Evolutionary conservation across 2,329 filamentous ascomycete species (phyloP).

Genomic region (Claviceps sorghi): DNA sequence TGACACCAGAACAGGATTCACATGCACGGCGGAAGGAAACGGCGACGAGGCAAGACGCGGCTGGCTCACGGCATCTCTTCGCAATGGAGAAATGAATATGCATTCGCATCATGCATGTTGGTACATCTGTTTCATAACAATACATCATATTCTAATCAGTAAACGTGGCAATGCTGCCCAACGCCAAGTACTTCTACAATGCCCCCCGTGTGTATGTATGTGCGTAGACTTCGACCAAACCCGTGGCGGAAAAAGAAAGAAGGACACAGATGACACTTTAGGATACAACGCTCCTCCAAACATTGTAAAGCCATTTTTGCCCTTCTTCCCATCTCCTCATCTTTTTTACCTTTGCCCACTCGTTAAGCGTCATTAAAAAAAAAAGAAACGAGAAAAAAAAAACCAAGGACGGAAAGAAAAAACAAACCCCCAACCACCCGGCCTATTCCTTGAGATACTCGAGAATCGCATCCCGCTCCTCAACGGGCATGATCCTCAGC

Average conservation of each 20-base stretch:
- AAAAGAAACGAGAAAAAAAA: neutral
- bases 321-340: neutral
- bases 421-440: neutral
- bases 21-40: too few species aligned
- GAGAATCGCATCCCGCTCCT: conserved; percentile 74
- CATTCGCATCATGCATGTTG: too few species aligned
- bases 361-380: neutral
- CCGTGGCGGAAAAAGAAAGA: neutral
- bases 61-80: too few species aligned
- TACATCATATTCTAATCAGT: conserved; percentile 1
- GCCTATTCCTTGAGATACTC: conserved; percentile 35
- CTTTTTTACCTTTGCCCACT: too few species aligned
- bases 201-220: neutral
- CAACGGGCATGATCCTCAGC: conserved; percentile 71
- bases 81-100: too few species aligned
- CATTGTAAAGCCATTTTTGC: neutral
- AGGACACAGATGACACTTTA: neutral
- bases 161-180: conserved; percentile 1
- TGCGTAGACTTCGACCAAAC: neutral
- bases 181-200: conserved; percentile 5
- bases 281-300: conserved; percentile 6
- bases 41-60: too few species aligned
- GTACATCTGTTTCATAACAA: too few species aligned
- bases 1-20: too few species aligned
- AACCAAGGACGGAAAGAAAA: neutral